A percentile compares a stretch with the other conserved stretches of the same genome.
Conservation (phyloP, 2,329 filamentous ascomycete species). For the Cytospora schulzeri region DNA sequence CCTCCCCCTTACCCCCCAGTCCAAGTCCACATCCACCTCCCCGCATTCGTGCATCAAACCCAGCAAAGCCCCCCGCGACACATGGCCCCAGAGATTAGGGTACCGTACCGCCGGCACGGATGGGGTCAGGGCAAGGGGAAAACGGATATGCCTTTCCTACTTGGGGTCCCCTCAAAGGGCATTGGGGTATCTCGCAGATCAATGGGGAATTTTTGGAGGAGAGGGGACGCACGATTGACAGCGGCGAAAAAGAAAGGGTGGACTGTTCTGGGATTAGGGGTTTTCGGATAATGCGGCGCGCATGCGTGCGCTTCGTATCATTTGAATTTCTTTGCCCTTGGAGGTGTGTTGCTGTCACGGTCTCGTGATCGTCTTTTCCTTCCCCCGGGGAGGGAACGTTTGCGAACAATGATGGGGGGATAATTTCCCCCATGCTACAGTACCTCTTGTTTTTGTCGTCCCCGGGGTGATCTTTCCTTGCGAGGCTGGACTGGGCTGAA, state of each 20-base stretch:
- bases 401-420: background rate
- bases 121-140: background rate
- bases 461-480: slow-evolving; percentile 13
- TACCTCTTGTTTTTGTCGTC: background rate
- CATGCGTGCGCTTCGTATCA: slow-evolving; percentile 9
- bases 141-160: slow-evolving; percentile 1
- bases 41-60: slow-evolving; percentile 6
- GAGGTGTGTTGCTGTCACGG: background rate
- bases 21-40: slow-evolving; percentile 9
- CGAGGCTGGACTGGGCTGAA: slow-evolving; percentile 18
- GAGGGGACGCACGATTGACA: background rate
- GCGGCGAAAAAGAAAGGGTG: no score
- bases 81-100: slow-evolving; percentile 4
- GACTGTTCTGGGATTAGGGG: background rate
- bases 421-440: background rate
- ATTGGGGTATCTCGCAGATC: background rate
- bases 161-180: background rate
- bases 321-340: slow-evolving; percentile 3
- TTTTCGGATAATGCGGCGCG: slow-evolving; percentile 4
- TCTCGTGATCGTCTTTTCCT: slow-evolving; percentile 14
- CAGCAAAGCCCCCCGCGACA: slow-evolving; percentile 5
- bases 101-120: slow-evolving; percentile 13
- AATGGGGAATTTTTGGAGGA: no score
- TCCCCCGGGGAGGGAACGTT: background rate
- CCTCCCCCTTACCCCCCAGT: background rate